A percentile compares a stretch with the other conserved stretches of the same genome.
Conservation (phyloP, 331 rosid species). For the Arachis monticola region DNA sequence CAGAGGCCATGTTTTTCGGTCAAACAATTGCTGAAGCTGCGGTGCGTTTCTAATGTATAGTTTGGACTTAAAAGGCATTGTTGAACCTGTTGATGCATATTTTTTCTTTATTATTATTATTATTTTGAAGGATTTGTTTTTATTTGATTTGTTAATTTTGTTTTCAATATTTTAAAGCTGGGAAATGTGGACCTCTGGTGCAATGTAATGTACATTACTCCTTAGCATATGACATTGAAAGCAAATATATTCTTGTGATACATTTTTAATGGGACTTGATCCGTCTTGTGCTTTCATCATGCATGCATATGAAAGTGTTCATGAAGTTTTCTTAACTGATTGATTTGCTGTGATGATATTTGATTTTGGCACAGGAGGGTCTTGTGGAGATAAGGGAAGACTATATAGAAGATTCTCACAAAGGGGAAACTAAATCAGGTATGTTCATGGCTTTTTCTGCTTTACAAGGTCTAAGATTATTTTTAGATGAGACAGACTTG, state of each 20-base stretch:
- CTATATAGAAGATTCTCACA: slow-evolving; percentile 54
- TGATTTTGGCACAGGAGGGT: slow-evolving; percentile 63
- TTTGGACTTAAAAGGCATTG: neutral
- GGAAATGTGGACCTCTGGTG: neutral
- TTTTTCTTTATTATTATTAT: neutral
- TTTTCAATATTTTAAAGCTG: too few species aligned
- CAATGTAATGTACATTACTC: neutral
- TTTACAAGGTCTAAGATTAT: slow-evolving; percentile 11
- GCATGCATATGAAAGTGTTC: slow-evolving; percentile 16
- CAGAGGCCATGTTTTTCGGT: slow-evolving; percentile 67
- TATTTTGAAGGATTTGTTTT: too few species aligned
- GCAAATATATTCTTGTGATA: neutral
- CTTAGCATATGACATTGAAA: neutral
- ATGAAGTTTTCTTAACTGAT: slow-evolving; percentile 26
- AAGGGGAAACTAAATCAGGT: slow-evolving; percentile 58
- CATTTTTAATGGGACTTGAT: slow-evolving; percentile 8
- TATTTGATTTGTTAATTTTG: too few species aligned
- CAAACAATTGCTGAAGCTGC: slow-evolving; percentile 66
- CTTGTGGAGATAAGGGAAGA: slow-evolving; percentile 83
- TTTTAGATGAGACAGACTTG: slow-evolving; percentile 2
- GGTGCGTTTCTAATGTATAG: slow-evolving; percentile 39
- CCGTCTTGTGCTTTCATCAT: neutral
- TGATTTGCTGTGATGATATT: too few species aligned
- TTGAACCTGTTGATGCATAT: neutral
- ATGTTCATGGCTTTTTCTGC: slow-evolving; percentile 38